Base-by-base conservation (phyloP, 1,284 basidiomycete species). In the Moesziomyces sp. region DNA sequence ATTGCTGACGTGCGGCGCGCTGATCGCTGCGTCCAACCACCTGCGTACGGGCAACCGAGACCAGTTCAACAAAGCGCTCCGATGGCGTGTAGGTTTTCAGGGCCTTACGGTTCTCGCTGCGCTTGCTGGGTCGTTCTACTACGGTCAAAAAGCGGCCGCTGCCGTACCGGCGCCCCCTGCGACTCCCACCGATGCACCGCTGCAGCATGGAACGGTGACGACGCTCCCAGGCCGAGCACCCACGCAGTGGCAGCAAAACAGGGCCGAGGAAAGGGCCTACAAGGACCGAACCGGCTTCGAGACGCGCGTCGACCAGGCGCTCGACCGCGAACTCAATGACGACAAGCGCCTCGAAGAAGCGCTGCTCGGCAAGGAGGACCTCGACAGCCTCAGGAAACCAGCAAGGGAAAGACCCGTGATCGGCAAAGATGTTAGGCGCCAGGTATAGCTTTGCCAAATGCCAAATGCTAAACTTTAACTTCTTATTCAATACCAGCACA, bases 51-150 rank as follows among this genome's bases (percentile, higher is more conserved):
- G 83, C 38, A 79, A 84, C 58, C 75, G 78, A 11, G 57, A 76
- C 28, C 54, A 77, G 42, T 83, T 84, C 65, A 78, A 84, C 49
- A 58, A 60, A 23, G 79, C 79, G 9, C 72, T 84, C 16, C 77
- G 83, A 26, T 84, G 79, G 76, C 77, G 83, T 51, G 80, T 84
- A 16, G 78, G 63, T 8, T 78, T 83, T 42, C 83, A 84, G 57
- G 78, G 81, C 13, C 45, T 83, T 5, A 84, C 83, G 4, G 79
- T 84, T 11, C 65, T 75, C 10, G 77, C 80, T 3, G 83, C 83
- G 0, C 66, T 79, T 2, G 76, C 59, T 16, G 78, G 83, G 19
- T 76, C 77, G 0, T 65, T 76, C 49, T 80, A 80, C 64, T 79
- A 81, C 52, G 70, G 74, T 11, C 67, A 73, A 19, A 43, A 64